These are phyloP conservation scores for Spencermartinsiella ligniputridi DNA, from an alignment of 1,139 yeast species.

Conservation along the genomic window DNA sequence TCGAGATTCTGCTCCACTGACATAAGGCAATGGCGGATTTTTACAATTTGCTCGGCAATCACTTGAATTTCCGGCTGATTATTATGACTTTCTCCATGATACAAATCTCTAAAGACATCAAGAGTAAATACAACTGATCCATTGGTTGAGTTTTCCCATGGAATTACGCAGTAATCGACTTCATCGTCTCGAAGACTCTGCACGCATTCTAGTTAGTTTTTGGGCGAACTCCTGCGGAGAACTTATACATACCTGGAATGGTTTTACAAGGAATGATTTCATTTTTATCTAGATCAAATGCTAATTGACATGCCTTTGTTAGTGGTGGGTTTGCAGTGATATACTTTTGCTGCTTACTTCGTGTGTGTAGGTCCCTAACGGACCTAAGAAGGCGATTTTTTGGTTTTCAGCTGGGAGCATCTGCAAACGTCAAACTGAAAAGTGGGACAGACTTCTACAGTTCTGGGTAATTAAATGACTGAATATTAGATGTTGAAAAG, in stretches of 20 bases:
- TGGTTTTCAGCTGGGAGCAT: not conserved
- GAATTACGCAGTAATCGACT: conserved; percentile 76
- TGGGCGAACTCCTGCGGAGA: not conserved
- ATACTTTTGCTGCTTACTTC: no score
- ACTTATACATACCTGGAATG: conserved; percentile 22
- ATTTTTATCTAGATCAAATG: conserved; percentile 43
- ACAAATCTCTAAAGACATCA: conserved; percentile 68
- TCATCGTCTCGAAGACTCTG: conserved; percentile 40
- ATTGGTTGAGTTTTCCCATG: conserved; percentile 90
- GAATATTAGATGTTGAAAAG: no score
- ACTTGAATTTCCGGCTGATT: conserved; percentile 25
- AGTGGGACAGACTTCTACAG: no score
- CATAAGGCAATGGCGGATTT: conserved; percentile 75
- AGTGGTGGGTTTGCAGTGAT: not conserved
- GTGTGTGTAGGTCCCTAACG: conserved; percentile 12
- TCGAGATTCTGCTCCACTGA: conserved; percentile 39
- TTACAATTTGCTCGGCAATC: conserved; percentile 75
- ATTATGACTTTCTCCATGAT: conserved; percentile 30
- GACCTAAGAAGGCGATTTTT: conserved; percentile 10
- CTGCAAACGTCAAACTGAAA: not conserved
- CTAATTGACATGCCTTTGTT: conserved; percentile 68
- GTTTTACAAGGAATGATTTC: conserved; percentile 24
- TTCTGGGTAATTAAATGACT: no score
- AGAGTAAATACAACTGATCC: conserved; percentile 88
- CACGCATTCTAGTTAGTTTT: conserved; percentile 49